Conservation (phyloP, 345 rosid species). For the Physaria fendleri region DNA sequence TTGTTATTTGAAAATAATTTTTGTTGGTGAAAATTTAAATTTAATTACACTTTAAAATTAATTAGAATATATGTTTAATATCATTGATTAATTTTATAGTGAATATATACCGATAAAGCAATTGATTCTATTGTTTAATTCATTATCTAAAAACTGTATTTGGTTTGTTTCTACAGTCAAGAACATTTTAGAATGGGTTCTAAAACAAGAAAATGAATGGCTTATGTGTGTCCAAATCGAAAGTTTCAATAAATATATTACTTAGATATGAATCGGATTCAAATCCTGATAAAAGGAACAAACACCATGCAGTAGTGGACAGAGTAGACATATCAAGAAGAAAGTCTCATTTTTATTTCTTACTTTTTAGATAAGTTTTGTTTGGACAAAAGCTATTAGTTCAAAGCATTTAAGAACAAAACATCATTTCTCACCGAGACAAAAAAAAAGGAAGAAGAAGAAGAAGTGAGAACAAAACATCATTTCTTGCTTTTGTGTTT, state of each 20-base stretch:
- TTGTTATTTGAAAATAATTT: too few relatives aligned
- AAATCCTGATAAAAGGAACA: too few relatives aligned
- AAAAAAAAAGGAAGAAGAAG: too few relatives aligned
- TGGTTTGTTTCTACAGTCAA: not conserved
- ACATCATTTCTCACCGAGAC: too few relatives aligned
- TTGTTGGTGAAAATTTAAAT: too few relatives aligned
- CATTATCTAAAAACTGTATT: not conserved
- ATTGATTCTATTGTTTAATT: not conserved
- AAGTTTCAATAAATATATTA: too few relatives aligned
- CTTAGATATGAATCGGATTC: too few relatives aligned
- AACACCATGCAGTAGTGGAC: too few relatives aligned
- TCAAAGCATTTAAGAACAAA: constrained; percentile 13
- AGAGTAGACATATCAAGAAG: constrained; percentile 12
- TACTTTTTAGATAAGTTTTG: not conserved
- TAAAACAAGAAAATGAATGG: not conserved
- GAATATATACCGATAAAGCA: not conserved
- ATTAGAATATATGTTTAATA: too few relatives aligned
- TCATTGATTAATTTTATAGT: not conserved
- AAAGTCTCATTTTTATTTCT: constrained; percentile 8
- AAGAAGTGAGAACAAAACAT: constrained; percentile 20
- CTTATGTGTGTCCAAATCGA: not conserved
- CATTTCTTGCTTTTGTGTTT: constrained; percentile 2
- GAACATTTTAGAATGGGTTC: not conserved
- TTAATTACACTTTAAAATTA: too few relatives aligned
- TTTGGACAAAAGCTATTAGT: not conserved